Evolutionary conservation across 257 asterid species (phyloP), one percentile per base, ranked within the genome.

Genomic region (Cynanchum wilfordii): DNA sequence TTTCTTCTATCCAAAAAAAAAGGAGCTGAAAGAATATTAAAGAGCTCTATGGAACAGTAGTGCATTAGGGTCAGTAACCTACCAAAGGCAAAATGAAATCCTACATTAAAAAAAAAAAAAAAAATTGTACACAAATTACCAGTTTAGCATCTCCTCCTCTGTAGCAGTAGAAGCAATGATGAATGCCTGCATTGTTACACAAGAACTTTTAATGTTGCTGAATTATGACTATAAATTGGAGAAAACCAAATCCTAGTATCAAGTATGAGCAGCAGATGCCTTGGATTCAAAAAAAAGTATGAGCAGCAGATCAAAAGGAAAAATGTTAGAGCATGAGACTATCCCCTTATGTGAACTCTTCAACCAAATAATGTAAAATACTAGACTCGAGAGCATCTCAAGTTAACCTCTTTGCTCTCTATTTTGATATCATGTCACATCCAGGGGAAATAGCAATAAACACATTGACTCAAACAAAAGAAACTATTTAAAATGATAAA

Each of bases 101-200:
- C 38, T 20, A 7, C 17, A 67, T 30, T 30, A 30, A 30, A 2
- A 57, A 4, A 55, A 54, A 52, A 77, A 38, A 67, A 4, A 57
- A 5, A 56, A 54, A 52, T 77, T 76, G 30, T 16, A 19, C 25
- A 20, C 19, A 19, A 17, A 63, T 79, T 89, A 95, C 99, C 99
- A 95, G 85, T 70, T 89, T 73, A 87, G 80, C 99, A 95, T 92
- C 86, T 92, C 99, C 78, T 92, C 97, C 81, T 92, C 90, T 24
- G 99, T 87, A 64, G 99, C 99, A 69, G 99, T 95, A 38, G 99
- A 95, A 80, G 99, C 99, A 80, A 95, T 90, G 72, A 92, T 89
- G 83, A 95, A 92, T 42, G 99, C 99, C 99, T 95, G 90, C 79
- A 76, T n/a, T 36, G 55, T 68, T 6, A 47, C 19, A 30, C 25